phyloP scores from a whole-genome alignment of 2,329 filamentous ascomycete genomes.

The Exophiala dermatitidis region DNA sequence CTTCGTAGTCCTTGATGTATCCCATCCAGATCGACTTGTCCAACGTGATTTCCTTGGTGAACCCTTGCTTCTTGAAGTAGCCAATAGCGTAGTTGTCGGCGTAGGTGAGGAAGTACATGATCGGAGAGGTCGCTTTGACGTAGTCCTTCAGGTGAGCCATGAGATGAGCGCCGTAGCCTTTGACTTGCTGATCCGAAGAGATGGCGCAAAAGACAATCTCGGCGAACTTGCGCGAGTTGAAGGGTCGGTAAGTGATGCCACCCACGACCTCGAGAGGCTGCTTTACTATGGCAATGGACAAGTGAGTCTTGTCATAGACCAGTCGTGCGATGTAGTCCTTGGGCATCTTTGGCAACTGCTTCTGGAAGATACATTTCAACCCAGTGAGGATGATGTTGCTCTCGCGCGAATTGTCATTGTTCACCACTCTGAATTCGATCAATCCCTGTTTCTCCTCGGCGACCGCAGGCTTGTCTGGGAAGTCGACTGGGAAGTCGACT shows the following conservation, averaged over 20 bases:
- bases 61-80: slow-evolving; percentile 98
- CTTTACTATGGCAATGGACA: slow-evolving; percentile 96
- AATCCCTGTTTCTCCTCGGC: slow-evolving; percentile 88
- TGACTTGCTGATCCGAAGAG: slow-evolving; percentile 95
- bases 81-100: slow-evolving; percentile 98
- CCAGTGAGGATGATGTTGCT: slow-evolving; percentile 92
- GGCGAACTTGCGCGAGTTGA: slow-evolving; percentile 84
- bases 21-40: slow-evolving; percentile 94
- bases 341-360: slow-evolving; percentile 97
- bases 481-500: slow-evolving; percentile 82
- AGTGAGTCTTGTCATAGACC: slow-evolving; percentile 92
- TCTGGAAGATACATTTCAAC: slow-evolving; percentile 96
- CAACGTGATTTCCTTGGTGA: slow-evolving; percentile 95
- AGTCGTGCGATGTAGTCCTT: slow-evolving; percentile 97
- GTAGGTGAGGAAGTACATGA: slow-evolving; percentile 98
- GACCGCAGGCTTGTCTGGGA: slow-evolving; percentile 89
- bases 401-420: slow-evolving; percentile 84
- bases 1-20: slow-evolving; percentile 99
- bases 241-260: slow-evolving; percentile 93
- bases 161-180: slow-evolving; percentile 93
- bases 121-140: slow-evolving; percentile 89
- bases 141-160: slow-evolving; percentile 99
- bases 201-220: slow-evolving; percentile 99
- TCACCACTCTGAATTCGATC: slow-evolving; percentile 95
- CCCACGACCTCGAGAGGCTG: slow-evolving; percentile 87